Conservation (phyloP, 1,139 yeast genomes). For the Suhomyces maxii region DNA sequence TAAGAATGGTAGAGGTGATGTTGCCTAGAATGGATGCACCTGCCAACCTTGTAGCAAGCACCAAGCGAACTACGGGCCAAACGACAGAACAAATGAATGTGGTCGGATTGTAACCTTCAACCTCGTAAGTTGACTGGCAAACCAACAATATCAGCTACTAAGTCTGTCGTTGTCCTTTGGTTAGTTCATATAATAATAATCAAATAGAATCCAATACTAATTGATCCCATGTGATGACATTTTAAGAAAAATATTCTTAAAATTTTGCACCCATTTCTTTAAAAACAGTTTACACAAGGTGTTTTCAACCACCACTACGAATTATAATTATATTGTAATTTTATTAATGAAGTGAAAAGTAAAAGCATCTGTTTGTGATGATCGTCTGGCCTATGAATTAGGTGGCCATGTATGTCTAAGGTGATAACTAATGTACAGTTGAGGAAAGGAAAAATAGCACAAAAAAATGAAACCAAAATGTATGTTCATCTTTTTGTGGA, state of each 20-base stretch:
- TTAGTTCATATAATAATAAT: neutral
- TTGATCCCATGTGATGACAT: too few species aligned
- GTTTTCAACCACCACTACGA: neutral
- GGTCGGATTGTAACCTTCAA: neutral
- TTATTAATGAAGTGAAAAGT: neutral
- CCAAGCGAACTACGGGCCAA: constrained; percentile 48
- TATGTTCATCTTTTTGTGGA: neutral
- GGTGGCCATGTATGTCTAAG: neutral
- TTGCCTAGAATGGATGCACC: constrained; percentile 41
- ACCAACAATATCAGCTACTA: neutral
- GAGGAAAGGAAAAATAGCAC: neutral
- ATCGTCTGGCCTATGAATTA: too few species aligned
- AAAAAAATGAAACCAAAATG: neutral
- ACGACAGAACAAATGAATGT: constrained; percentile 60
- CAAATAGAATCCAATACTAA: too few species aligned
- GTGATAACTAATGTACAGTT: neutral
- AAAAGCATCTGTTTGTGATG: neutral
- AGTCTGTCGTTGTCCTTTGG: neutral
- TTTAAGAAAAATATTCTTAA: too few species aligned
- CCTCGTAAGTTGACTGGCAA: too few species aligned
- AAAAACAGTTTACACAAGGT: too few species aligned
- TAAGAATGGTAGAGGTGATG: constrained; percentile 38
- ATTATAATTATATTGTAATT: too few species aligned
- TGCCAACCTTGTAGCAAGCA: constrained; percentile 54
- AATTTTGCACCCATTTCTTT: too few species aligned